These are phyloP conservation scores for Debaryomyces maramus DNA, from an alignment of 805 yeast genomes.

Conservation along the genomic window DNA sequence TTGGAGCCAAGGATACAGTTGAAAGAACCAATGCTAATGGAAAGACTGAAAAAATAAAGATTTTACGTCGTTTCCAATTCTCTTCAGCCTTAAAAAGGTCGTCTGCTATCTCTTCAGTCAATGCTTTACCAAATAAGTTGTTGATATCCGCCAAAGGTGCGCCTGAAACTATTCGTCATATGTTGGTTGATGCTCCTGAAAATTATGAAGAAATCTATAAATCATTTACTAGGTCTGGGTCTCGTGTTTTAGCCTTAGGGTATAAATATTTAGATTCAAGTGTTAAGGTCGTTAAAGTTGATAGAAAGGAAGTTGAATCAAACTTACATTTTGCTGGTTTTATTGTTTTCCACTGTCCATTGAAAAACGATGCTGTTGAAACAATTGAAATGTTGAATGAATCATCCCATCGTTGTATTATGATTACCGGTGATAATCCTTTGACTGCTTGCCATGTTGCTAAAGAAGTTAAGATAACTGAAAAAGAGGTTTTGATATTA, in stretches of 20 bases:
- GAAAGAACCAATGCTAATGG: conserved; percentile 38
- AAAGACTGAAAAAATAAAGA: conserved; percentile 54
- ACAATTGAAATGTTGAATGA: conserved; percentile 91
- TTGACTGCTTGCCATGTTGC: conserved; percentile 98
- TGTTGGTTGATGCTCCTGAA: conserved; percentile 70
- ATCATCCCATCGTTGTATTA: conserved; percentile 90
- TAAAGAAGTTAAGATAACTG: conserved; percentile 83
- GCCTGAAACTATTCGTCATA: conserved; percentile 87
- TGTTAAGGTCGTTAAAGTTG: conserved; percentile 52
- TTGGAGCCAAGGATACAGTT: conserved; percentile 73
- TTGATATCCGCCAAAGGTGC: conserved; percentile 96
- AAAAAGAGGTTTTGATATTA: conserved; percentile 78
- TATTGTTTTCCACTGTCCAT: conserved; percentile 95
- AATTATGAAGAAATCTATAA: conserved; percentile 84
- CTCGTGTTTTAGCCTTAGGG: conserved; percentile 90
- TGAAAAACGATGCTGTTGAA: conserved; percentile 89
- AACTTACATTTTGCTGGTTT: conserved; percentile 84
- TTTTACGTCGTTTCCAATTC: conserved; percentile 93
- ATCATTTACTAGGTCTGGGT: conserved; percentile 90
- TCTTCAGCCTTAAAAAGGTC: conserved; percentile 95
- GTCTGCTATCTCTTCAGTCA: conserved; percentile 69
- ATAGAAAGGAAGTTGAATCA: conserved; percentile 76
- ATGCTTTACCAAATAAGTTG: conserved; percentile 44
- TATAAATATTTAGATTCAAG: conserved; percentile 66
- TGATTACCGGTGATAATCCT: conserved; percentile 99